A percentile compares a stretch with the other conserved stretches of the same genome.
Evolutionary conservation across 768 basidiomycete species (phyloP).

Genomic region (Brasilioporus rufonigricans): DNA sequence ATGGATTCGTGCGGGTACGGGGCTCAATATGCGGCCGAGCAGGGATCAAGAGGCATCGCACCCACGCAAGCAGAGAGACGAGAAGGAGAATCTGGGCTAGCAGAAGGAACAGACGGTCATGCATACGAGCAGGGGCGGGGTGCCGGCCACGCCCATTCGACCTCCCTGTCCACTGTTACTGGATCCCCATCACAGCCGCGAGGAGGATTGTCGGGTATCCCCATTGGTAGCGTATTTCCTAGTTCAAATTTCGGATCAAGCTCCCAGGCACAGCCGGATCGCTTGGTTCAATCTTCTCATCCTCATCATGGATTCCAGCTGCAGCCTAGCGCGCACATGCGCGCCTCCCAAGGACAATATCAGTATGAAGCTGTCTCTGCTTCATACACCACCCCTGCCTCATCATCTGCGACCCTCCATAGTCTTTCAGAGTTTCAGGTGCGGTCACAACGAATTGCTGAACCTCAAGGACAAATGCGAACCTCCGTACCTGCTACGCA

Average conservation of each 20-base stretch:
- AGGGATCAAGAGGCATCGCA: background rate
- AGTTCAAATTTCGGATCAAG: background rate
- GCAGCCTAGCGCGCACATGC: background rate
- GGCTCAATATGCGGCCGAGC: background rate
- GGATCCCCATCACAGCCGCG: slow-evolving; percentile 15
- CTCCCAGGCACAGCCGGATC: slow-evolving; percentile 1
- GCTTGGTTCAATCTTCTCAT: slow-evolving; percentile 1
- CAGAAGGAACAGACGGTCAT: background rate
- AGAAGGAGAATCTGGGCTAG: background rate
- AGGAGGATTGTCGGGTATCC: background rate
- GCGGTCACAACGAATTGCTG: background rate
- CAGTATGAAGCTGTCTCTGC: slow-evolving; percentile 1
- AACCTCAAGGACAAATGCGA: slow-evolving; percentile 1
- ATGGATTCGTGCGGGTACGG: background rate
- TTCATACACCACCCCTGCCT: background rate
- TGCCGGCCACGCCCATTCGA: slow-evolving; percentile 17
- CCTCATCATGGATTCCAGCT: slow-evolving; percentile 3
- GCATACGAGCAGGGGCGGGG: background rate
- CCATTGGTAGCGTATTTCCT: background rate
- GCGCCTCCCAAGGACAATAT: slow-evolving; percentile 10
- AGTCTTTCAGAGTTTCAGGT: background rate
- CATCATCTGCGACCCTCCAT: background rate
- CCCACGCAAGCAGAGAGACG: background rate
- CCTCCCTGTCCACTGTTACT: slow-evolving; percentile 27
- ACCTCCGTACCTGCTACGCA: background rate